phyloP scores from a whole-genome alignment of 805 yeast species.

The Kazachstania psychrophila region DNA sequence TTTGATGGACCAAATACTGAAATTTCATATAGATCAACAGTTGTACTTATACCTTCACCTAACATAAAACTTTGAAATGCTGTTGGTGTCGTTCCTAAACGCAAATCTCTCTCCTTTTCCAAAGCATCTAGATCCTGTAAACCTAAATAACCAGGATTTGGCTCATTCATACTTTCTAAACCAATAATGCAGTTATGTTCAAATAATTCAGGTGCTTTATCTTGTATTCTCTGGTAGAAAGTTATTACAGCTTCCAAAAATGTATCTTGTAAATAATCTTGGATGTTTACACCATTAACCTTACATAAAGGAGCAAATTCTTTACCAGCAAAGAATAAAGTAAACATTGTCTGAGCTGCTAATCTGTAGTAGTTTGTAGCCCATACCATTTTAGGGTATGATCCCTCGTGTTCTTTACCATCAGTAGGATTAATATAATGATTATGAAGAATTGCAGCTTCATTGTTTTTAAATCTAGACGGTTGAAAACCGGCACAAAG shows the following conservation, averaged over 20 bases:
- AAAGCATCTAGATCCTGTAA: slow-evolving; percentile 42
- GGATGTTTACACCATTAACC: slow-evolving; percentile 67
- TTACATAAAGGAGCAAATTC: slow-evolving; percentile 66
- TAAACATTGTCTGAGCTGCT: slow-evolving; percentile 74
- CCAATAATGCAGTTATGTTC: slow-evolving; percentile 46
- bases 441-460: slow-evolving; percentile 75
- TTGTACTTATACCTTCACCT: slow-evolving; percentile 68
- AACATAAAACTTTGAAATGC: slow-evolving; percentile 61
- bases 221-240: slow-evolving; percentile 36
- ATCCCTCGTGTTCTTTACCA: slow-evolving; percentile 31
- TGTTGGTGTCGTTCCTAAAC: slow-evolving; percentile 77
- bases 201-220: slow-evolving; percentile 37
- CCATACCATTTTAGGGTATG: slow-evolving; percentile 84
- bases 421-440: slow-evolving; percentile 32
- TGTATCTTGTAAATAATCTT: slow-evolving; percentile 61
- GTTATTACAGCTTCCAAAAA: slow-evolving; percentile 46
- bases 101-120: slow-evolving; percentile 56
- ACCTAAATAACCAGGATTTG: slow-evolving; percentile 68
- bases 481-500: slow-evolving; percentile 86
- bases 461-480: slow-evolving; percentile 53
- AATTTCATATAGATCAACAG: slow-evolving; percentile 61
- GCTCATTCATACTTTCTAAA: slow-evolving; percentile 79
- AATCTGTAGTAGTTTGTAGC: slow-evolving; percentile 74
- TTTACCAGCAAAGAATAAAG: slow-evolving; percentile 73
- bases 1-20: slow-evolving; percentile 70